These are phyloP conservation scores for Scheffersomyces quercinus DNA, from an alignment of 1,139 yeast species.

Conservation along the genomic window DNA sequence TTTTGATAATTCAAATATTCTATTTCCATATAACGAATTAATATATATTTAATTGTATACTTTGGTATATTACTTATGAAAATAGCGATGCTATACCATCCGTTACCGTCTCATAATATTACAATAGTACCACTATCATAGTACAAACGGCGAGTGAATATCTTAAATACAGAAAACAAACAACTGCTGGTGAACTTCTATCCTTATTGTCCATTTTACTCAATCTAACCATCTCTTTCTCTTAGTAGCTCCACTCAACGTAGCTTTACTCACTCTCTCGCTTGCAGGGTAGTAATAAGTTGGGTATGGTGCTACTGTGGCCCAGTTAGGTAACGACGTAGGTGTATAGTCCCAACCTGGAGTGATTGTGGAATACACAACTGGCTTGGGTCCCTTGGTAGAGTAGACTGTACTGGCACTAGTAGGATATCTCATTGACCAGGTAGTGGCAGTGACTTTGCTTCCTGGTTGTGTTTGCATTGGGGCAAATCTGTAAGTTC, in stretches of 20 bases:
- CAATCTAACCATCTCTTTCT: constrained; percentile 38
- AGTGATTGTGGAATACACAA: constrained; percentile 63
- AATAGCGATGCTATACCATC: no score
- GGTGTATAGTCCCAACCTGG: constrained; percentile 81
- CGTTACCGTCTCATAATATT: no score
- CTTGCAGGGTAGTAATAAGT: constrained; percentile 47
- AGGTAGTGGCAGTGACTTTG: constrained; percentile 62
- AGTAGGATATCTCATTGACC: constrained; percentile 64
- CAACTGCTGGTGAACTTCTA: no score
- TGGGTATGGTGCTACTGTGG: constrained; percentile 68
- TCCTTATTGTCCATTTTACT: not conserved
- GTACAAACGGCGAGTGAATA: no score
- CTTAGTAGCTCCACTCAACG: constrained; percentile 35
- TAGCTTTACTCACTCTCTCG: constrained; percentile 39
- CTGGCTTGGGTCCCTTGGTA: constrained; percentile 42
- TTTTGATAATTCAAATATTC: no score
- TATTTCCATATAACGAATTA: no score
- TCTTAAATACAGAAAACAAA: no score
- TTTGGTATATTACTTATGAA: no score
- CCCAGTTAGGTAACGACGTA: constrained; percentile 64
- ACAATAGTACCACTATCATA: no score
- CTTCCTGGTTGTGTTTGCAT: constrained; percentile 88
- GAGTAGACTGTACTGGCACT: constrained; percentile 61
- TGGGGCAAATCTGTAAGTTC: constrained; percentile 76
- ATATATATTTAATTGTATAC: no score